These are phyloP conservation scores for Pyricularia grisea DNA, from an alignment of 2,329 filamentous ascomycete species.

Conservation along the genomic window DNA sequence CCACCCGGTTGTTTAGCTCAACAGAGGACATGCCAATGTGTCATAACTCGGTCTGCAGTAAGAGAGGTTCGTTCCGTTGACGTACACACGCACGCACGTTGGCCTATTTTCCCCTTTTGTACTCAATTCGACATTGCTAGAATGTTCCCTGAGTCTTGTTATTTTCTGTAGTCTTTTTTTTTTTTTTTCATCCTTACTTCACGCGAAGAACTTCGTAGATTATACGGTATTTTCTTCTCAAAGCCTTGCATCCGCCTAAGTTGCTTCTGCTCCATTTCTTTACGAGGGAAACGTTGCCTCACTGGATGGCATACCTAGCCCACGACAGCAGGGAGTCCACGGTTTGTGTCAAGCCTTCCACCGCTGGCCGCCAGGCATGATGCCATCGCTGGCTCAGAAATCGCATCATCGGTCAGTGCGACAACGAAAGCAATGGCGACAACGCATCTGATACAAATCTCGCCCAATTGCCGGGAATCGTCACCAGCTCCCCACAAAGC, in stretches of 20 bases:
- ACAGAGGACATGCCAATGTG: neutral
- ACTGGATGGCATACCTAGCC: neutral
- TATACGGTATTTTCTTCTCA: neutral
- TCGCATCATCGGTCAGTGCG: constrained; percentile 3
- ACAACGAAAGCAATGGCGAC: constrained; percentile 1
- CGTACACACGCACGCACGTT: neutral
- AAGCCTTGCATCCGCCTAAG: neutral
- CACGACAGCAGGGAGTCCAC: neutral
- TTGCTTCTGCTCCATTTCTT: neutral
- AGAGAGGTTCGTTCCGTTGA: neutral
- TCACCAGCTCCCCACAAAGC: neutral
- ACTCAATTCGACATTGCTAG: neutral
- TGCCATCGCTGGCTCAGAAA: constrained; percentile 2
- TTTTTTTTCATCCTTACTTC: neutral
- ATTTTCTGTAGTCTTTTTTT: neutral
- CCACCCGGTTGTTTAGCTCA: neutral
- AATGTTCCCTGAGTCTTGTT: neutral
- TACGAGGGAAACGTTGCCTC: neutral
- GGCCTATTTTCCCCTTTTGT: neutral
- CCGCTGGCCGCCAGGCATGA: constrained; percentile 4
- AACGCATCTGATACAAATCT: constrained; percentile 3
- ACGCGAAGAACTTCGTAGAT: neutral
- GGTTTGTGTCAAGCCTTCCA: neutral
- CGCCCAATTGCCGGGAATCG: neutral
- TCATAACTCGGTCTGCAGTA: neutral